Base-by-base conservation (phyloP, 1,284 basidiomycete species). In the Coniophora puteana region DNA sequence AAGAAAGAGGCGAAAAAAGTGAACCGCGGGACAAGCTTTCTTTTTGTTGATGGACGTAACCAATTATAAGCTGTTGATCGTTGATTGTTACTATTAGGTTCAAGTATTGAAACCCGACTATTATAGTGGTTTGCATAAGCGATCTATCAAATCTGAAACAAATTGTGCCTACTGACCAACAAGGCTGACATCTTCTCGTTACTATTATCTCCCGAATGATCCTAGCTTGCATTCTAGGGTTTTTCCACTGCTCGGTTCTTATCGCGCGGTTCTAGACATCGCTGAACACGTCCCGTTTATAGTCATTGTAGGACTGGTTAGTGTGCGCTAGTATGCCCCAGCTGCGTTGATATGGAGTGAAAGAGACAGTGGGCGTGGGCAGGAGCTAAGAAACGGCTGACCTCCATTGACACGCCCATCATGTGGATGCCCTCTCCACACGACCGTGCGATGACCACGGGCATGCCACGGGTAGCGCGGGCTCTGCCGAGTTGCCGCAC, bases 41-140 rank as follows among this genome's bases (percentile, higher is more conserved):
- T 20, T 50, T 47, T 40, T 64, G 62, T 65, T 65, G 58, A 65
- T 58, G 48, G 50, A 41, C 65, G 62, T 47, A 36, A 43, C 41
- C 58, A 55, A 59, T 62, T 61, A 65, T 64, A 61, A 61, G 61
- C 61, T 62, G 56, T 64, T 62, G 61, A 65, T 65, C 64, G 61
- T 61, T 65, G 58, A 64, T 65, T 35, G 44, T 26, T 16, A 27
- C 54, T 61, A 61, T 61, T 61, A 51, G 58, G 59, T 47, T 62
- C 50, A 25, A 22, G 22, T 39, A 60, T 63, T 60, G 58, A 64
- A 60, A 60, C 61, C 62, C 59, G 62, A 63, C 62, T 63, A 47
- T 30, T 22, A 30, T 44, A 63, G 56, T 60, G 36, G 57, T 62
- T 58, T 63, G 49, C 58, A 55, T 53, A 60, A 42, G 49, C 32